Evolutionary conservation across 1,284 basidiomycete genomes (phyloP).

Genomic region (Uromyces viciae-fabae): DNA sequence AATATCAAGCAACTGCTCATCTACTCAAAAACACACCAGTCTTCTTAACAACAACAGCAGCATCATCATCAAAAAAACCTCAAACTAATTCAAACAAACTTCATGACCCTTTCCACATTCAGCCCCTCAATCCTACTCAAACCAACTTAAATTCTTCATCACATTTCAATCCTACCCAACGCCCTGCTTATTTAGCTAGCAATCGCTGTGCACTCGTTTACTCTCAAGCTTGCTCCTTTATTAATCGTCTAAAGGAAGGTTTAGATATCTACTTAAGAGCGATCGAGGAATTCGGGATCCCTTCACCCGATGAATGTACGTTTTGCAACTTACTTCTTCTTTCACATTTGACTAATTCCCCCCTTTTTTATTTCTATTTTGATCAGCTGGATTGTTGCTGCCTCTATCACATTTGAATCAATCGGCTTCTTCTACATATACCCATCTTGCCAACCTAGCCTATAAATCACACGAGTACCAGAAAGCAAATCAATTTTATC

Average conservation of each 20-base stretch:
- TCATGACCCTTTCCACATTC: conserved; percentile 17
- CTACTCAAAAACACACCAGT: conserved; percentile 48
- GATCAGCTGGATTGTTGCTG: not conserved
- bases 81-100: not conserved
- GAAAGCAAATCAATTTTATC: conserved; percentile 32
- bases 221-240: conserved; percentile 46
- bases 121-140: not conserved
- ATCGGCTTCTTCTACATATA: conserved; percentile 26
- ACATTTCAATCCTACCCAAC: conserved; percentile 21
- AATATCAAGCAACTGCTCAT: conserved; percentile 48
- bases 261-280: conserved; percentile 47
- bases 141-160: not conserved
- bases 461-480: conserved; percentile 43
- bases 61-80: not conserved
- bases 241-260: conserved; percentile 50
- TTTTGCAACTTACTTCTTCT: not conserved
- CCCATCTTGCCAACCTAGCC: conserved; percentile 24
- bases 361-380: too few relatives aligned
- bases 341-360: too few relatives aligned
- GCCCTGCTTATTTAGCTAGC: conserved; percentile 49
- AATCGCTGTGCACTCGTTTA: conserved; percentile 51
- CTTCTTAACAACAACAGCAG: conserved; percentile 31
- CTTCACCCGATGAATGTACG: conserved; percentile 3
- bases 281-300: conserved; percentile 28
- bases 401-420: conserved; percentile 11